These are phyloP conservation scores for Ceratobasidium sp. DNA, from an alignment of 1,284 basidiomycete genomes.

Conservation along the genomic window DNA sequence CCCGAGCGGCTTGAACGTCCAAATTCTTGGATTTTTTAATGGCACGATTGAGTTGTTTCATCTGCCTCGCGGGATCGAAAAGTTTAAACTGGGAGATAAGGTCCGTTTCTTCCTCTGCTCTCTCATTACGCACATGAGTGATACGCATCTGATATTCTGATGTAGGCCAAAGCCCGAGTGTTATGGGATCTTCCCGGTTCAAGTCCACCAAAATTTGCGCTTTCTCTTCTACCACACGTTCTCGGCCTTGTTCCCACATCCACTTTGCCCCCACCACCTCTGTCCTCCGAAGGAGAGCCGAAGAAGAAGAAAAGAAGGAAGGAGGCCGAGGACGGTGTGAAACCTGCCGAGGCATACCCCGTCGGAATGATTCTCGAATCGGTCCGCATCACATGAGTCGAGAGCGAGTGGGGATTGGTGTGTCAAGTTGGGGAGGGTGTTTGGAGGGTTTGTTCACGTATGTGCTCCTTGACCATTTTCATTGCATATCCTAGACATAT, in stretches of 20 bases:
- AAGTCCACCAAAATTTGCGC: slow-evolving; percentile 83
- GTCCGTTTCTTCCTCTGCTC: slow-evolving; percentile 51
- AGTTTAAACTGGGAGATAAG: slow-evolving; percentile 85
- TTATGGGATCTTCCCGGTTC: slow-evolving; percentile 83
- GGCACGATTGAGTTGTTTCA: slow-evolving; percentile 92
- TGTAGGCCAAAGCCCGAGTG: slow-evolving; percentile 82
- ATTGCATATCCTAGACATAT: not conserved
- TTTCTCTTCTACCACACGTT: slow-evolving; percentile 82
- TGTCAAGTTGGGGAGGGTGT: slow-evolving; percentile 72
- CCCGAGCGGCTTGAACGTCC: slow-evolving; percentile 86
- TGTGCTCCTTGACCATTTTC: slow-evolving; percentile 54
- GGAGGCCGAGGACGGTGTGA: slow-evolving; percentile 50
- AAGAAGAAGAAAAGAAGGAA: slow-evolving; percentile 31
- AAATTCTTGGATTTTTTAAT: slow-evolving; percentile 93
- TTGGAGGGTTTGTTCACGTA: slow-evolving; percentile 90
- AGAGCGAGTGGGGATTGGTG: slow-evolving; percentile 85
- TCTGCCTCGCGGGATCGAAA: slow-evolving; percentile 65
- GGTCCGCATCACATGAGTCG: slow-evolving; percentile 80
- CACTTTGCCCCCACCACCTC: slow-evolving; percentile 1
- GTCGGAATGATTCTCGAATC: slow-evolving; percentile 79
- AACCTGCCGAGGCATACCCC: slow-evolving; percentile 72
- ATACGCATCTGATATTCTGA: not conserved
- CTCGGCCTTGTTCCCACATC: slow-evolving; percentile 62
- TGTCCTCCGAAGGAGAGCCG: slow-evolving; percentile 24
- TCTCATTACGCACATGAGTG: not conserved